Evolutionary conservation across 23 red algal genomes (phyloP).

Genomic region (Gracilaria domingensis): DNA sequence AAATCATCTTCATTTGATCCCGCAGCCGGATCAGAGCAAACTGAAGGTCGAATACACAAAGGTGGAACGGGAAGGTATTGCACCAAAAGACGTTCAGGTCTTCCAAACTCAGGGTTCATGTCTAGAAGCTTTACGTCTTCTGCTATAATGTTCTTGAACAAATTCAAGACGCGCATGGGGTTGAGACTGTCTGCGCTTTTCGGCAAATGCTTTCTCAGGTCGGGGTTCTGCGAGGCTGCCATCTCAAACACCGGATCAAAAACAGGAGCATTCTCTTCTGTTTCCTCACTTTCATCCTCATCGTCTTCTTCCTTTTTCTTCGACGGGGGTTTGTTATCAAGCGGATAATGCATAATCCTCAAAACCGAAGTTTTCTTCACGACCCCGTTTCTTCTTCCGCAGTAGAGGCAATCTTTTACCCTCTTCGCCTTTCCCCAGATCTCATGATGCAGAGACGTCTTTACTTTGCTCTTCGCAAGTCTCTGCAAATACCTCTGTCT

Average conservation of each 20-base stretch:
- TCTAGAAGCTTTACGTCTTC: constrained; percentile 86
- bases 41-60: constrained; percentile 92
- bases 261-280: constrained; percentile 29
- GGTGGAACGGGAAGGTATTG: constrained; percentile 93
- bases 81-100: constrained; percentile 91
- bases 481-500: constrained; percentile 35
- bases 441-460: constrained; percentile 53
- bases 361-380: constrained; percentile 85
- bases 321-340: constrained; percentile 65
- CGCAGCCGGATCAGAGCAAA: constrained; percentile 85
- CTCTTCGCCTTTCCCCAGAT: constrained; percentile 76
- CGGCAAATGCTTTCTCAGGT: constrained; percentile 75
- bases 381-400: constrained; percentile 77
- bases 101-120: constrained; percentile 81
- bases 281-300: constrained; percentile 75
- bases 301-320: constrained; percentile 77
- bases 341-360: constrained; percentile 85
- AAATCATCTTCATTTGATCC: constrained; percentile 98
- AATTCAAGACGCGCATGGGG: constrained; percentile 76
- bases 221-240: constrained; percentile 57
- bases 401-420: constrained; percentile 76
- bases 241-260: constrained; percentile 61
- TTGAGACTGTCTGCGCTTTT: constrained; percentile 89
- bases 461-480: constrained; percentile 72
- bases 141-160: constrained; percentile 81